Base-by-base conservation (phyloP, 176 grass and related monocot species). In the Avena sativa region DNA sequence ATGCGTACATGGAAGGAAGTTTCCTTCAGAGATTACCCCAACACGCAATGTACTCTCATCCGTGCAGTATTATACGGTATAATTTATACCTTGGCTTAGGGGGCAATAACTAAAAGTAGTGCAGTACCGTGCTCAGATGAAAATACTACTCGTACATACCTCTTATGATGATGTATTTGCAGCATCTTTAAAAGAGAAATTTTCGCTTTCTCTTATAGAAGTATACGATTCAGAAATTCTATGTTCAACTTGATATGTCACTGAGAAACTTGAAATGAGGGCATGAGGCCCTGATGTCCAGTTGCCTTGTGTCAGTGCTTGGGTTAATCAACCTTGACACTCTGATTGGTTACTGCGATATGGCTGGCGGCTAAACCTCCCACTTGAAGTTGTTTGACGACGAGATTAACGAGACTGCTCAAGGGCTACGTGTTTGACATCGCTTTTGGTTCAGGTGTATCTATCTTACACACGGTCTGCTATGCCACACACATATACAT, bases 391-490 rank as follows among this genome's bases (percentile, higher is more conserved):
- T 36, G 57, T 83, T 34, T 38, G 17, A 78, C 67, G 74, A 65
- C 67, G 74, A 65, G 34, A 14, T 83, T 44, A 83, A 72, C 55
- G 2, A 8, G 14, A 16, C 28, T 53, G 12, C 47, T 6, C 34
- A n/a, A 56, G 11, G 17, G 55, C 80, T 84, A 68, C 85, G 89
- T 91, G 58, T 80, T 68, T 68, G 76, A 80, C 85, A 70, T 69
- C 40, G 52, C 68, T 59, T 84, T 81, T 80, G 62, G 76, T 81
- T 91, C 81, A 81, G 26, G 81, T 61, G 89, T 69, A 70, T 40
- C 85, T 23, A 76, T 88, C 81, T 0, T 28, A 55, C 28, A 53
- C 69, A 66, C 89, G 60, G 17, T 52, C 61, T 51, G 72, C 47
- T 66, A 16, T 50, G 43, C 78, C 47, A 43, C 62, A 16, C 50